A percentile compares a stretch with the other conserved stretches of the same genome.
Evolutionary conservation across 768 basidiomycete species (phyloP).

Genomic region (Pleurotus ostreatus): DNA sequence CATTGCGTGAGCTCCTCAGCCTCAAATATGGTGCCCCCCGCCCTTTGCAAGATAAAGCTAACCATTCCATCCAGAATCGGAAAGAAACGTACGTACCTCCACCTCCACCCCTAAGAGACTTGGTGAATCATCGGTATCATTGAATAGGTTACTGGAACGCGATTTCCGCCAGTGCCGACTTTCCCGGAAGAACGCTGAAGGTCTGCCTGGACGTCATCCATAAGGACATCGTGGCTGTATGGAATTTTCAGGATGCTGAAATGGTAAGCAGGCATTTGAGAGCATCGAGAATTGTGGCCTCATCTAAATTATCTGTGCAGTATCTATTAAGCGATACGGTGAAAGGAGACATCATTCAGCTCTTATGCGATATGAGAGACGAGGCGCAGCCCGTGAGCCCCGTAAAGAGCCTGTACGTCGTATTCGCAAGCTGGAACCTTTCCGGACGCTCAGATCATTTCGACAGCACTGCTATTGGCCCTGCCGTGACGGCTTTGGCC

Average conservation of each 20-base stretch:
- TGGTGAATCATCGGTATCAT: not conserved
- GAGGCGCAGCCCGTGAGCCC: not conserved
- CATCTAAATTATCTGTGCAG: conserved; percentile 1
- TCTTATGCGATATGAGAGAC: conserved; percentile 6
- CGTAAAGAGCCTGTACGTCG: conserved; percentile 3
- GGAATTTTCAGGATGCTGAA: conserved; percentile 21
- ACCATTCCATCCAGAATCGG: conserved; percentile 11
- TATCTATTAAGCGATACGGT: conserved; percentile 14
- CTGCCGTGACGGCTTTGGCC: conserved; percentile 1
- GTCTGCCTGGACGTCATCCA: conserved; percentile 21
- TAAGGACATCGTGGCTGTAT: conserved; percentile 19
- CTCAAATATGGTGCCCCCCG: not conserved
- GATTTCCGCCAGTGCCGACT: conserved; percentile 17
- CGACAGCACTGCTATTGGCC: not conserved
- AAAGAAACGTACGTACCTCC: conserved; percentile 4
- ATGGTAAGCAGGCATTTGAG: conserved; percentile 9
- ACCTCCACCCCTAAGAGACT: not conserved
- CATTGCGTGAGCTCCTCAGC: conserved; percentile 16
- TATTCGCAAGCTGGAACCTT: not conserved
- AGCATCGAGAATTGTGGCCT: not conserved
- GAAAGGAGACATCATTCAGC: conserved; percentile 16
- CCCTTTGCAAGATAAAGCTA: not conserved
- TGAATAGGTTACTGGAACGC: conserved; percentile 22
- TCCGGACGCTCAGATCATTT: not conserved
- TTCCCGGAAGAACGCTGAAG: conserved; percentile 15